Conservation (phyloP, 768 basidiomycete species). For the Podaxis sp. region DNA sequence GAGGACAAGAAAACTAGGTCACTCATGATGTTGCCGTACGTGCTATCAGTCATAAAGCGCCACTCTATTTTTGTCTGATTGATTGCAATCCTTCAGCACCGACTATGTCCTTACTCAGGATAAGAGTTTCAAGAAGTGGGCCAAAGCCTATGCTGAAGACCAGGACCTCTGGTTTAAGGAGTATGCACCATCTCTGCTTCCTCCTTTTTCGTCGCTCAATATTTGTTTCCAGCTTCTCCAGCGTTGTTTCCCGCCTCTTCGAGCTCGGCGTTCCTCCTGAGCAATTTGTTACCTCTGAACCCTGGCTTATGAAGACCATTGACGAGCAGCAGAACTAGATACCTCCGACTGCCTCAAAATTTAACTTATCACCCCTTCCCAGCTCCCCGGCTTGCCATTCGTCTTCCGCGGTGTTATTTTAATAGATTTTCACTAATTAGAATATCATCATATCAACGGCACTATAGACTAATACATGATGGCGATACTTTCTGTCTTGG, state of each 20-base stretch:
- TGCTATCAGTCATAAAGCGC: conserved; percentile 16
- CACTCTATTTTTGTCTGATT: background rate
- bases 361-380: background rate
- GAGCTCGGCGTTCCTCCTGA: conserved; percentile 89
- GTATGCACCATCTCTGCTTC: conserved; percentile 43
- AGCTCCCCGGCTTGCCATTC: background rate
- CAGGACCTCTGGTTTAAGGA: conserved; percentile 92
- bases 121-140: conserved; percentile 88
- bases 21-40: conserved; percentile 95
- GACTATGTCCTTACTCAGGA: conserved; percentile 89
- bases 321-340: conserved; percentile 39
- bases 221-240: conserved; percentile 65
- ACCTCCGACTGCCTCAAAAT: background rate
- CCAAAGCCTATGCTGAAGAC: conserved; percentile 83
- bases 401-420: no score
- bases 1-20: conserved; percentile 87
- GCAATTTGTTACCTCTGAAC: conserved; percentile 73
- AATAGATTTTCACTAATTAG: no score
- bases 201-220: conserved; percentile 1
- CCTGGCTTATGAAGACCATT: conserved; percentile 68
- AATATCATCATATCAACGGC: no score
- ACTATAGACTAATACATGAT: no score
- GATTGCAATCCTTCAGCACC: conserved; percentile 44
- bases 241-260: conserved; percentile 72
- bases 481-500: no score